Evolutionary conservation across 2,329 filamentous ascomycete genomes (phyloP).

Genomic region (Curvularia spicifera): DNA sequence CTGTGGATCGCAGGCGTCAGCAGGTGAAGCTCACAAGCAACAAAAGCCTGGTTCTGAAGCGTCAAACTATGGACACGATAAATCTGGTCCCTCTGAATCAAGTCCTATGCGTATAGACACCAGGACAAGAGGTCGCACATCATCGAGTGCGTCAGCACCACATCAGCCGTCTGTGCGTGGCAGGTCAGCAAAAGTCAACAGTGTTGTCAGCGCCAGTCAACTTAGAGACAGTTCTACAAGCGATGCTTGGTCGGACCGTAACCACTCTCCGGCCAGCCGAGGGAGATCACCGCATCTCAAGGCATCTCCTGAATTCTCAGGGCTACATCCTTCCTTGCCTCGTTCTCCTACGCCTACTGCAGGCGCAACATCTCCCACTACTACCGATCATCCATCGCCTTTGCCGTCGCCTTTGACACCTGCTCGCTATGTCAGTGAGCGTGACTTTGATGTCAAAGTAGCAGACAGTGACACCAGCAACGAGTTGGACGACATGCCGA

Average conservation of each 20-base stretch:
- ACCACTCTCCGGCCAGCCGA: slow-evolving; percentile 22
- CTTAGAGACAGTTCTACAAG: slow-evolving; percentile 42
- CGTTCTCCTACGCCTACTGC: slow-evolving; percentile 33
- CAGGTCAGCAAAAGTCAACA: slow-evolving; percentile 29
- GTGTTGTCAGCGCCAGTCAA: slow-evolving; percentile 24
- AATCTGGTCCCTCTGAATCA: slow-evolving; percentile 38
- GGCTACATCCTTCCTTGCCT: slow-evolving; percentile 41
- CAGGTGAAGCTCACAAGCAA: slow-evolving; percentile 42
- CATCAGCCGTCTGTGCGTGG: slow-evolving; percentile 34
- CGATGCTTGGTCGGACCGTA: slow-evolving; percentile 29
- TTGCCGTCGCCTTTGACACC: slow-evolving; percentile 49
- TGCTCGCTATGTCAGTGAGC: slow-evolving; percentile 34
- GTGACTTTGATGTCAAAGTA: slow-evolving; percentile 44
- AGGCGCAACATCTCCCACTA: slow-evolving; percentile 40
- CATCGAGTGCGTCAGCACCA: slow-evolving; percentile 30
- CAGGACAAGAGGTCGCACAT: slow-evolving; percentile 24
- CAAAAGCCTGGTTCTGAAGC: slow-evolving; percentile 26
- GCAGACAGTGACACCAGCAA: slow-evolving; percentile 46
- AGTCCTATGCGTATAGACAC: slow-evolving; percentile 32
- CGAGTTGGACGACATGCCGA: slow-evolving; percentile 38
- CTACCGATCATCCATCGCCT: slow-evolving; percentile 39
- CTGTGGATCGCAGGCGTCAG: slow-evolving; percentile 47
- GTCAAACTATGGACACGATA: slow-evolving; percentile 23
- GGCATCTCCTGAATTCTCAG: slow-evolving; percentile 39
- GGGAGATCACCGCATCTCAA: slow-evolving; percentile 30